Evolutionary conservation across 441 rosid genomes (phyloP).

Genomic region (Kokia cookei): DNA sequence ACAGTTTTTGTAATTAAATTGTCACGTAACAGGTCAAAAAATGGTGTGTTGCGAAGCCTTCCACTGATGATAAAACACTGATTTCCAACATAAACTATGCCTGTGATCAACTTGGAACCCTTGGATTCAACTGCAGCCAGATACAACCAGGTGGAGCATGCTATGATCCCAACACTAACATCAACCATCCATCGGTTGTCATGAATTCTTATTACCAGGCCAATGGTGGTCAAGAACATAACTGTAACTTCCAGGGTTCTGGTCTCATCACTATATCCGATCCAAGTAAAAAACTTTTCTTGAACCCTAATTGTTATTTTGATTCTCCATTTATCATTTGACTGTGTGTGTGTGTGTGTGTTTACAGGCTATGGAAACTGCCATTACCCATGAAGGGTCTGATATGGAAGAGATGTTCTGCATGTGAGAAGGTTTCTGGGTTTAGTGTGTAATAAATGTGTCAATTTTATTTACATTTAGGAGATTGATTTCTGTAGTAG

Average conservation of each 20-base stretch:
- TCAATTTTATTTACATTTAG: not conserved
- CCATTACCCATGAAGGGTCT: not conserved
- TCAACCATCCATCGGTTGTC: conserved; percentile 32
- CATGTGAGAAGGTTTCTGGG: not conserved
- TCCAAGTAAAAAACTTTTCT: conserved; percentile 21
- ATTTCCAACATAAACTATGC: not conserved
- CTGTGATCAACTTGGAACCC: not conserved
- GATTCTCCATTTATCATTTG: not conserved
- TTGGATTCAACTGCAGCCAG: not conserved
- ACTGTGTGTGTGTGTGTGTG: not conserved
- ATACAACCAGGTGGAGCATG: conserved; percentile 26
- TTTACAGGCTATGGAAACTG: conserved; percentile 13
- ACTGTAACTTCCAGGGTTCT: conserved; percentile 19
- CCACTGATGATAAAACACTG: not conserved
- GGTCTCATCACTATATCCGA: conserved; percentile 19
- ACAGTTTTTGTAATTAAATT: not conserved
- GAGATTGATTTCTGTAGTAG: not conserved
- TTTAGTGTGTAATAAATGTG: not conserved
- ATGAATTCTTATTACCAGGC: conserved; percentile 32
- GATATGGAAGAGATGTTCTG: not conserved
- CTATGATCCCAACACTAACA: conserved; percentile 18
- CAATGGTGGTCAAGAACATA: conserved; percentile 9
- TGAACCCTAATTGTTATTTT: not conserved
- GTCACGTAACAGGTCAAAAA: not conserved
- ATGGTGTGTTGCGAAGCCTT: conserved; percentile 23